phyloP scores from a whole-genome alignment of 306 rosid genomes.

The Cyamopsis tetragonoloba region DNA sequence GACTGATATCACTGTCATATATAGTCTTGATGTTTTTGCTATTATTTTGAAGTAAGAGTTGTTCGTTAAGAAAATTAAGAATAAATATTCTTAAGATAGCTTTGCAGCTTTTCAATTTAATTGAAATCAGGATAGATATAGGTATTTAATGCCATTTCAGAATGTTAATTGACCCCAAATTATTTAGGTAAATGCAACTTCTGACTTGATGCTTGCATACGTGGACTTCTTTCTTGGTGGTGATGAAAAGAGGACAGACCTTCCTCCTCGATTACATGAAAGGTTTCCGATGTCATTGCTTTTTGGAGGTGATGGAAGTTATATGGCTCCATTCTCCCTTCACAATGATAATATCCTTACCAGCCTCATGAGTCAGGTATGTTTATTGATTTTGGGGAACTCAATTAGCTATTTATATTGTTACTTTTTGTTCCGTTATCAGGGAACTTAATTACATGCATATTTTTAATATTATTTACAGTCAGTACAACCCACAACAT shows the following conservation, averaged over 20 bases:
- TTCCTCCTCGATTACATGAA: slow-evolving; percentile 79
- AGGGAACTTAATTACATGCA: not conserved
- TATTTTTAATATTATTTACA: slow-evolving; percentile 33
- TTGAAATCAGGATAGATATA: slow-evolving; percentile 1
- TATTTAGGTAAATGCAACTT: slow-evolving; percentile 86
- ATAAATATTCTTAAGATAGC: slow-evolving; percentile 4
- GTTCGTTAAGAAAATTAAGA: not conserved
- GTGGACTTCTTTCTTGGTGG: slow-evolving; percentile 97
- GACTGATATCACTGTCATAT: slow-evolving; percentile 7
- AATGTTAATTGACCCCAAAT: slow-evolving; percentile 17
- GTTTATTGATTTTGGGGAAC: slow-evolving; percentile 30
- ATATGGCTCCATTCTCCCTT: slow-evolving; percentile 90
- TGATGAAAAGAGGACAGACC: slow-evolving; percentile 93
- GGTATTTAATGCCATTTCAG: not conserved
- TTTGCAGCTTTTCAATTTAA: slow-evolving; percentile 2
- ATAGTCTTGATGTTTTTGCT: not conserved
- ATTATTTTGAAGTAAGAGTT: not conserved
- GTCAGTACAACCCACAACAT: slow-evolving; percentile 88
- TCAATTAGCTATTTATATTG: not conserved
- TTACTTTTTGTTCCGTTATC: not conserved
- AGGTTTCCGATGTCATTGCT: slow-evolving; percentile 81
- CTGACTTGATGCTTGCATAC: slow-evolving; percentile 94
- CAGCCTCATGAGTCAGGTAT: slow-evolving; percentile 98
- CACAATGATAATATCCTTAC: slow-evolving; percentile 88
- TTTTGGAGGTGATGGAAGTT: slow-evolving; percentile 98